Base-by-base conservation (phyloP, 2,329 filamentous ascomycete genomes). In the Talaromyces sp. region DNA sequence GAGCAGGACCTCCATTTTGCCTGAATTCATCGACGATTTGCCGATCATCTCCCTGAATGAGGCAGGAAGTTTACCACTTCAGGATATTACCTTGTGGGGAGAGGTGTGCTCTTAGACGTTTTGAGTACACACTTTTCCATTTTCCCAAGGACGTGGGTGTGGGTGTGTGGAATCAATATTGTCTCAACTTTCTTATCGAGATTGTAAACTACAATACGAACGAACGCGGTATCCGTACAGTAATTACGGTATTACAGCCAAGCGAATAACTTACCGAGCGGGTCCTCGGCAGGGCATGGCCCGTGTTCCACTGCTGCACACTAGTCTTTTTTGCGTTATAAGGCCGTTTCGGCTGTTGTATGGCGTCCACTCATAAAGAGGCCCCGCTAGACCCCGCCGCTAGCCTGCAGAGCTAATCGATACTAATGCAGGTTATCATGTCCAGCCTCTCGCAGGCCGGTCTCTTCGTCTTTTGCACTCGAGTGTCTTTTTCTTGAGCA, bases 401-500 rank as follows among this genome's bases (percentile, higher is more conserved):
- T 61, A 50, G 45, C 10, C 7, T 31, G 57, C 39, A 19, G 22
- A 39, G 15, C 22, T 59, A 59, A 33, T 41, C 39, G 39, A 27
- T 47, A 25, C 45, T 61, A 61, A 61, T 62, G 60, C 60, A 54
- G 22, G 45, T 45, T 50, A 61, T 33, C 50, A 56, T 37, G n/a
- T 37, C 50, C 50, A 56, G 49, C 49, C 27, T 52, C 49, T 52
- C 47, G 2, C 25, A 13, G 27, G n/a, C 25, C 5, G 27, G n/a
- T 17, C 17, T 31, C 33, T 25, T 25, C n/a, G 41, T 45, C n/a
- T 47, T 47, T 45, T 22, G 17, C 47, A 27, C 47, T 15, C n/a
- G 9, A 13, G 35, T 45, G 41, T 45, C n/a, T 45, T 9, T 43
- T n/a, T 43, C n/a, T 10, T 43, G 49, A 52, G 25, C 49, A 19